Evolutionary conservation across 78 protist genomes (phyloP).

Genomic region (Speleostelium caveatum): DNA sequence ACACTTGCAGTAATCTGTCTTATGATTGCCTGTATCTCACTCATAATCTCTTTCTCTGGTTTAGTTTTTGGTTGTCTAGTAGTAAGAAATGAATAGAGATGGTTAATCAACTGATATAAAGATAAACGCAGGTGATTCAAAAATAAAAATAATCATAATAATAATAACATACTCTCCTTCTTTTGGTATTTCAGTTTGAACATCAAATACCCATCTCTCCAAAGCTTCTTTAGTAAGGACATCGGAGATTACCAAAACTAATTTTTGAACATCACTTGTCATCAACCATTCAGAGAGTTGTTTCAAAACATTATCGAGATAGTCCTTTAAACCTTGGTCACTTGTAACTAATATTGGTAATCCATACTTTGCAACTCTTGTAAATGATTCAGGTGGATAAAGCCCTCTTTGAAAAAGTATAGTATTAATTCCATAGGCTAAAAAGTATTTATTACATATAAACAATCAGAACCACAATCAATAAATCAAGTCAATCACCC

Average conservation of each 20-base stretch:
- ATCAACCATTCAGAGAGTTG: conserved; percentile 94
- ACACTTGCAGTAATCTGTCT: conserved; percentile 98
- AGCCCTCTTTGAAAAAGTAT: conserved; percentile 97
- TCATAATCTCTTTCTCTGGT: conserved; percentile 89
- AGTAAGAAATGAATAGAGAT: not conserved
- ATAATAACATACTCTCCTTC: conserved; percentile 49
- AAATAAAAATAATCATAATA: too few species aligned
- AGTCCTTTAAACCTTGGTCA: conserved; percentile 91
- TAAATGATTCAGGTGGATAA: conserved; percentile 97
- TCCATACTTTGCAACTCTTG: conserved; percentile 92
- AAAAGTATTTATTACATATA: not conserved
- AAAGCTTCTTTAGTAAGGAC: conserved; percentile 83
- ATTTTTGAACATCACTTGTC: conserved; percentile 90
- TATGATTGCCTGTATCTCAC: conserved; percentile 97
- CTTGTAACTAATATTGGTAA: conserved; percentile 91
- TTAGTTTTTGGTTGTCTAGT: conserved; percentile 74
- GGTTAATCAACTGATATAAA: not conserved
- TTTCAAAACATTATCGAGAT: conserved; percentile 89
- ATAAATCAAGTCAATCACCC: not conserved
- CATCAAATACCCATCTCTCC: conserved; percentile 99
- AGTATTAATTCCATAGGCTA: conserved; percentile 77
- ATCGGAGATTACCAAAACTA: conserved; percentile 95
- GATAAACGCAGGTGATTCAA: not conserved
- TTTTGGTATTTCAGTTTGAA: conserved; percentile 89
- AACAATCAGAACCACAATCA: not conserved